phyloP scores from a whole-genome alignment of 2,329 filamentous ascomycete genomes.

The Diplodia mutila region DNA sequence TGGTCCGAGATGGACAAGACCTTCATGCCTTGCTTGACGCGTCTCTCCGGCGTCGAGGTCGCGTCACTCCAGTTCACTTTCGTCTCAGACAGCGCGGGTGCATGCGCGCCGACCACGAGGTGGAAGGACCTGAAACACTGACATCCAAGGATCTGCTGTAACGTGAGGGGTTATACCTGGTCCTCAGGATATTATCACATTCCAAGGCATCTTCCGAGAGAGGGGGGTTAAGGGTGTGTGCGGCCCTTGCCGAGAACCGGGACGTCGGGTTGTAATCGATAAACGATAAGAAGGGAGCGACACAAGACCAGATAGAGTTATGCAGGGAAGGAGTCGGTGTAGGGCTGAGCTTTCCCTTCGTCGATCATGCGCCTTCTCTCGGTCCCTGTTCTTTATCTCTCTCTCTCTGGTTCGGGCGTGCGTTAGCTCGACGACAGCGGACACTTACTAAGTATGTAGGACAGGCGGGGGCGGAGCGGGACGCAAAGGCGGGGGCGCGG shows the following conservation, averaged over 20 bases:
- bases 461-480: neutral
- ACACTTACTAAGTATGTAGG: neutral
- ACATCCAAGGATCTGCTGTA: constrained; percentile 5
- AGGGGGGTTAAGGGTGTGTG: neutral
- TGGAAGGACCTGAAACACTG: neutral
- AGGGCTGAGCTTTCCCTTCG: neutral
- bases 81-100: neutral
- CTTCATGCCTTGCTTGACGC: neutral
- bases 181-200: neutral
- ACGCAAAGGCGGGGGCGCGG: neutral
- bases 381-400: neutral
- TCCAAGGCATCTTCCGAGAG: neutral
- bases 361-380: neutral
- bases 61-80: neutral
- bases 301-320: neutral
- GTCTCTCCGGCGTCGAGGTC: neutral
- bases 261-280: neutral
- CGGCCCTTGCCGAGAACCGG: neutral
- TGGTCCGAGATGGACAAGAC: neutral
- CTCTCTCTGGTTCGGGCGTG: neutral
- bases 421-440: neutral
- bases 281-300: neutral
- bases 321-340: neutral
- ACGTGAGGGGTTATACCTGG: neutral
- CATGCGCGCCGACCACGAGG: neutral